phyloP scores from a whole-genome alignment of 306 rosid genomes.

The Chamaecrista fasciculata region DNA sequence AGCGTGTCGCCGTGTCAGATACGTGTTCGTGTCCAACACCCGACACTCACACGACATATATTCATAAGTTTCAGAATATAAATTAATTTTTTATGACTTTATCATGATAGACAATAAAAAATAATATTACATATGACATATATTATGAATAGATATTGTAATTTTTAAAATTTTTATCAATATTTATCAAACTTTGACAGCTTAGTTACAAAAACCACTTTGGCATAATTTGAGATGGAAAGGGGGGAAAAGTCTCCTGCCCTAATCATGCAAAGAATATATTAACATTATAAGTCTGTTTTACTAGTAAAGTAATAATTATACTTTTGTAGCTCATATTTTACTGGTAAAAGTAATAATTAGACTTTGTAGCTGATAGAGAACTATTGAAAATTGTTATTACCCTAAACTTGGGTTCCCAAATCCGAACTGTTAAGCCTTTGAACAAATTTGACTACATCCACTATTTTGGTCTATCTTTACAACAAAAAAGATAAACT shows the following conservation, averaged over 20 bases:
- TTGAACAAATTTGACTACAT: neutral
- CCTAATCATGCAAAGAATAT: neutral
- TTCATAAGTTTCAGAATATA: no score
- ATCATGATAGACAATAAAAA: no score
- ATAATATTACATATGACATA: no score
- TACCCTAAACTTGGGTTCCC: neutral
- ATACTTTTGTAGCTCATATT: neutral
- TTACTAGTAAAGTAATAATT: slow-evolving; percentile 9
- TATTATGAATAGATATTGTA: no score
- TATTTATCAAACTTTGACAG: neutral
- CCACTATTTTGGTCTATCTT: neutral
- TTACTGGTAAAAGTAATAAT: no score
- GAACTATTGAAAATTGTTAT: slow-evolving; percentile 3
- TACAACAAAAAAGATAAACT: neutral
- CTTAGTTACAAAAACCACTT: no score
- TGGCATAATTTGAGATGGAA: neutral
- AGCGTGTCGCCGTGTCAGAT: no score
- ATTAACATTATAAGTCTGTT: neutral
- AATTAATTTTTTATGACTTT: no score
- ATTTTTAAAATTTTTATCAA: no score
- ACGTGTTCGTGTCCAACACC: no score
- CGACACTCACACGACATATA: no score
- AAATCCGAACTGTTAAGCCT: neutral
- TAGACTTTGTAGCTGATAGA: neutral
- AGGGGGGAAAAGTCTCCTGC: neutral